Evolutionary conservation across 495 filamentous ascomycete genomes (phyloP), one percentile per base, ranked within the genome.

Genomic region (Penicillium angulare): DNA sequence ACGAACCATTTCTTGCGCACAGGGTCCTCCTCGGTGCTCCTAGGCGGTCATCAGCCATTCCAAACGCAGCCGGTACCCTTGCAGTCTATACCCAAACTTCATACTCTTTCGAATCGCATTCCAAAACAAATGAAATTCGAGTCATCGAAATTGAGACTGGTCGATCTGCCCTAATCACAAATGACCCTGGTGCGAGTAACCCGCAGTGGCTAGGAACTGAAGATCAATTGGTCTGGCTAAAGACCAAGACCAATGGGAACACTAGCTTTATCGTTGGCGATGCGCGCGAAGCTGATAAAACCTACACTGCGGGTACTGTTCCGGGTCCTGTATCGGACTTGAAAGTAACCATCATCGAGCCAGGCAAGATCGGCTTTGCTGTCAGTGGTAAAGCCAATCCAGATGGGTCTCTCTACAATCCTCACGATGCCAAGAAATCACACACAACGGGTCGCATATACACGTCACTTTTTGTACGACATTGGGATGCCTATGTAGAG

Each of bases 41-140:
- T 23, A 83, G 92, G 27, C 83, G 92, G 33, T 88, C 87, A 34
- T 62, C 83, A 17, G 91, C 86, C 20, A 67, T 85, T 12, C 90
- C 92, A 23, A 95, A 93, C 64, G 59, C 79, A 5, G 73, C 80
- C 27, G 90, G 87, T 5, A 87, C 77, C 12, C 72, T 81, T 34
- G 83, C 86, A 16, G 72, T 92, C 9, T 93, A 87, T 58, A 85
- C 85, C 34, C 81, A 78, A 27, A 88, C 87, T 0, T 83, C 85
- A 7, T 97, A 96, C 63, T 91, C 84, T 17, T 97, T 97, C 68
- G 77, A 88, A 39, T 74, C 81, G 0, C 92, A 96, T 65, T 79
- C 79, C 39, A 89, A 87, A 68, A 86, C 74, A 10, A 77, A 78
- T 27, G 86, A 92, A 59, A 87, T 95, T 56, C 82, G 84, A 20